Evolutionary conservation across 306 rosid species (phyloP), one percentile per base, ranked within the genome.

Genomic region (Prunus campanulata): DNA sequence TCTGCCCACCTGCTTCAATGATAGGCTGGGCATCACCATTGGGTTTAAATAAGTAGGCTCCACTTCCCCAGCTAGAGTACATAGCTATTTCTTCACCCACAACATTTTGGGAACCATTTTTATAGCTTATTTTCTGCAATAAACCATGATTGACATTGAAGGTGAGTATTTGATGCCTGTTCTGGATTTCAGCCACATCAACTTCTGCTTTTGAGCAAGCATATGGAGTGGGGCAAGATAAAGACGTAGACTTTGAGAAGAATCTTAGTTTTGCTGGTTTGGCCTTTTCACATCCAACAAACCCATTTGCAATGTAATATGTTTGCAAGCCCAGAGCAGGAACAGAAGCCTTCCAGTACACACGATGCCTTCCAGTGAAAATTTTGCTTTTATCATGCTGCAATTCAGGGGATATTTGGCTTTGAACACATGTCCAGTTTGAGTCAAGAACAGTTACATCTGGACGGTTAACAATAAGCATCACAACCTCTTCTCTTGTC

Each of bases 21-120:
- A 95, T 85, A 49, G 91, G 71, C 62, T 83, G 81, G 3, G 99
- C 92, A 46, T 91, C 93, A 60, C 99, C 99, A 22, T 13, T 80
- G 2, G 99, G 99, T 79, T 79, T 88, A 81, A 95, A 95, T 71
- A 95, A 85, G 91, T 92, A 95, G 20, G 99, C 99, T 50, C 99
- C 99, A 57, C 94, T 85, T 22, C 93, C 99, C 11, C 19, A 57
- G 71, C 97, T 91, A 51, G 91, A 70, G 78, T 95, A 95, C 90
- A 95, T 80, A 25, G 93, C 90, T n/a, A 95, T 86, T 88, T 92
- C 99, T 85, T 95, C 99, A 76, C 84, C 84, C 56, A 89, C 86
- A 71, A 80, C 81, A 83, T 72, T 86, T 50, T 84, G 80, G 30
- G 83, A 77, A 50, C 93, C 80, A 72, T 67, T 56, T 85, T 77